Evolutionary conservation across 2,329 filamentous ascomycete species (phyloP).

Genomic region (Calonectria montana): DNA sequence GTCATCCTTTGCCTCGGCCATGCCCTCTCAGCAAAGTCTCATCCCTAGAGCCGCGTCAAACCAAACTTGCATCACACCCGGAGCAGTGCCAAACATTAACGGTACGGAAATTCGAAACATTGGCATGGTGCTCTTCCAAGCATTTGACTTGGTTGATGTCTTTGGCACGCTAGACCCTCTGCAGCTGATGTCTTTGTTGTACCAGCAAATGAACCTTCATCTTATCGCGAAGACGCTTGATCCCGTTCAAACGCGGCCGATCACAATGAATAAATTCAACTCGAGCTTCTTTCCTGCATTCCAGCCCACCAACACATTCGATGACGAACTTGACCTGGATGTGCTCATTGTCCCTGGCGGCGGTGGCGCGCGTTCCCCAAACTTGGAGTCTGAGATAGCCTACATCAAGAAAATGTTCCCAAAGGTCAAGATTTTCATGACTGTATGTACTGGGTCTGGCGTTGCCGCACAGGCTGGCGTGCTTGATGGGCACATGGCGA

Average conservation of each 20-base stretch:
- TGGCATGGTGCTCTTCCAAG: slow-evolving; percentile 57
- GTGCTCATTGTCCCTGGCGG: slow-evolving; percentile 77
- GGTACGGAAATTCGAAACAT: slow-evolving; percentile 45
- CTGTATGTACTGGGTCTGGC: slow-evolving; percentile 74
- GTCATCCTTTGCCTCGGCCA: slow-evolving; percentile 18
- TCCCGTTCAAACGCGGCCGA: slow-evolving; percentile 52
- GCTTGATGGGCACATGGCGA: slow-evolving; percentile 70
- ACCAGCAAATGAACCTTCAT: slow-evolving; percentile 51
- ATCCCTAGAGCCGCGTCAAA: slow-evolving; percentile 4
- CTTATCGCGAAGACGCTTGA: slow-evolving; percentile 55
- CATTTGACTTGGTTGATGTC: slow-evolving; percentile 58
- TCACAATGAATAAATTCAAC: slow-evolving; percentile 46
- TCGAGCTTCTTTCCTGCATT: slow-evolving; percentile 51
- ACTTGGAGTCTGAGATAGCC: slow-evolving; percentile 49
- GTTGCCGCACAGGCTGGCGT: slow-evolving; percentile 69
- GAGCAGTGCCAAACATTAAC: slow-evolving; percentile 33
- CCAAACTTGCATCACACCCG: slow-evolving; percentile 35
- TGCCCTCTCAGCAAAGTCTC: background rate
- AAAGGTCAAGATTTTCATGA: slow-evolving; percentile 66
- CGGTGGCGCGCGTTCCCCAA: slow-evolving; percentile 55
- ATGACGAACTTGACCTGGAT: slow-evolving; percentile 59
- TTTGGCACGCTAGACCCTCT: slow-evolving; percentile 60
- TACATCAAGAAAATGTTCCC: slow-evolving; percentile 57
- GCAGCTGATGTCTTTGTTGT: slow-evolving; percentile 51
- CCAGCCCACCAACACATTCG: slow-evolving; percentile 63